Evolutionary conservation across 345 rosid genomes (phyloP), one percentile per base, ranked within the genome.

Genomic region (Eucalyptus fibrosa): DNA sequence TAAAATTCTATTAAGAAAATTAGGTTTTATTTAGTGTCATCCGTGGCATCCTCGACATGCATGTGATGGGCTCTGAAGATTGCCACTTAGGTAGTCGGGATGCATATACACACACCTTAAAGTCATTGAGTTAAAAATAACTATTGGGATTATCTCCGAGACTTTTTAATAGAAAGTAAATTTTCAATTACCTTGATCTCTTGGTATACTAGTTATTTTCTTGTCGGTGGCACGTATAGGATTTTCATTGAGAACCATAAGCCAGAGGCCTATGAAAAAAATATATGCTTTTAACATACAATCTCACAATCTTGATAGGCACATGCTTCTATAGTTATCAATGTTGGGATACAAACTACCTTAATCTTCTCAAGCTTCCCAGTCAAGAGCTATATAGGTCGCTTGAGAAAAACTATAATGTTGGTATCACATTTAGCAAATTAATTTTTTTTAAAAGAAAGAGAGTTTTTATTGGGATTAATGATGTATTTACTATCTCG

Each of bases 201-300:
- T 37, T 4, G 15, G 1, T 21, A 40, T 17, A 5, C 47, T 2
- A 0, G 3, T 3, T 24, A 21, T 37, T 40, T 5, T 40, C 85
- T 40, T 0, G 10, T 4, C 7, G 0, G 1, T 3, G 28, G 2
- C 83, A 37, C 1, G 3, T 3, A 10, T 6, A 11, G 3, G 83
- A 40, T 40, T 72, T 77, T 40, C 28, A 34, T 69, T 21, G 21
- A 69, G 44, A 65, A 69, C 42, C 24, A 69, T 8, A 69, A 32
- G 12, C 42, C 7, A 32, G 0, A 56, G 23, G 13, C 44, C 44
- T 69, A 34, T 69, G 28, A 21, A 34, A 72, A 10, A 37, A 5
- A 5, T 3, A 32, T 4, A 16, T 67, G 23, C 24, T 69, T 8
- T 32, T 32, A 8, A 9, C 42, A 17, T 34, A 34, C 12, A 17